phyloP scores from a whole-genome alignment of 2,329 filamentous ascomycete genomes.

The Rasamsonia emersonii region DNA sequence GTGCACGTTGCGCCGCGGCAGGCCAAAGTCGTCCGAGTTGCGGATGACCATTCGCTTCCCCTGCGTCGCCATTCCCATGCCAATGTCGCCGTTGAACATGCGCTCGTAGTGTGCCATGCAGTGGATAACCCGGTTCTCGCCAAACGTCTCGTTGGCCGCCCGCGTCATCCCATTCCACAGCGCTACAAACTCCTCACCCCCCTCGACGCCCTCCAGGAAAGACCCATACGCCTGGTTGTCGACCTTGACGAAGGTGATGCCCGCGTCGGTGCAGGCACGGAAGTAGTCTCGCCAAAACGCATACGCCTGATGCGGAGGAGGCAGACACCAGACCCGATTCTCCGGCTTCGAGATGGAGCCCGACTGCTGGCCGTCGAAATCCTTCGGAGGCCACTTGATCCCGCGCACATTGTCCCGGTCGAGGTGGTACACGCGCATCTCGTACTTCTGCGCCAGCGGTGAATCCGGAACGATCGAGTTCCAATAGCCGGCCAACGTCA shows the following conservation, averaged over 20 bases:
- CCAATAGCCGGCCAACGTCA: constrained; percentile 4
- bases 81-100: constrained; percentile 2
- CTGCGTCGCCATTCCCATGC: constrained; percentile 2
- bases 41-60: background rate
- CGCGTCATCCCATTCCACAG: background rate
- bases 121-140: constrained; percentile 2
- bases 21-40: constrained; percentile 1
- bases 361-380: constrained; percentile 1
- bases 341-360: background rate
- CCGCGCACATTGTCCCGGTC: constrained; percentile 1
- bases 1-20: constrained; percentile 1
- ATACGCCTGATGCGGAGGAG: background rate
- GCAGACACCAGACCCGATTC: background rate
- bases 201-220: constrained; percentile 1
- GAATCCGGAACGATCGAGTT: constrained; percentile 2
- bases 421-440: constrained; percentile 1
- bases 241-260: constrained; percentile 3
- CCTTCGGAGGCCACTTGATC: constrained; percentile 1
- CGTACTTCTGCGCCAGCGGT: constrained; percentile 1
- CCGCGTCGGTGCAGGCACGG: background rate
- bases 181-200: background rate
- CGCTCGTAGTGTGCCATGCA: constrained; percentile 5
- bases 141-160: constrained; percentile 1
- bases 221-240: constrained; percentile 2
- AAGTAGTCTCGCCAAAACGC: constrained; percentile 3